Percentiles rank a stretch among this genome's conserved stretches.
Evolutionary conservation across 352 stramenopile genomes (phyloP).

Genomic region (Phytophthora tentaculata): DNA sequence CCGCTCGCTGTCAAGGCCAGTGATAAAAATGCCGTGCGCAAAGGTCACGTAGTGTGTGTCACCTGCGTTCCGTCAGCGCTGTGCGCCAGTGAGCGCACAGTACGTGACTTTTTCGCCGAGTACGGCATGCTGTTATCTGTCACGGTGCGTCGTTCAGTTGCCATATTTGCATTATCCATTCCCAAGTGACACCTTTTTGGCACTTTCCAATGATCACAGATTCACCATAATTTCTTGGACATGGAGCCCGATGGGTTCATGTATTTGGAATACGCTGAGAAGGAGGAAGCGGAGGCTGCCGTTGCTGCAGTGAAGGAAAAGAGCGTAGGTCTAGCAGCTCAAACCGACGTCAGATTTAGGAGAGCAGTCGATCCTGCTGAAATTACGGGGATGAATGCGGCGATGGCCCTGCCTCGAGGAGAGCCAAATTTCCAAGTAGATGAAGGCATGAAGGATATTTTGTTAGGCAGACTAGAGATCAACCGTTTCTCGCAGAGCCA

Average conservation of each 20-base stretch:
- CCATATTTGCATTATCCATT: constrained; percentile 1
- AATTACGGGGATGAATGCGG: constrained; percentile 52
- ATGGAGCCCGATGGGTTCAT: constrained; percentile 70
- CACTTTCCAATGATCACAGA: constrained; percentile 28
- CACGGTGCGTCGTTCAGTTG: constrained; percentile 37
- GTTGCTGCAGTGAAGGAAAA: constrained; percentile 45
- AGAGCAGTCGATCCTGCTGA: constrained; percentile 10
- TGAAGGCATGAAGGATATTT: constrained; percentile 51
- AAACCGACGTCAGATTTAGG: constrained; percentile 21
- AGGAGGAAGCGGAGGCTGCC: constrained; percentile 41
- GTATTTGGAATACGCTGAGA: constrained; percentile 60
- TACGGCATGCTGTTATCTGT: constrained; percentile 58
- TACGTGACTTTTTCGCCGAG: constrained; percentile 54
- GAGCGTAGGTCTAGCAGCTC: constrained; percentile 19
- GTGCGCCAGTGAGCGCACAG: constrained; percentile 55
- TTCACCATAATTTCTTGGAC: constrained; percentile 74
- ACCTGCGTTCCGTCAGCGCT: constrained; percentile 61
- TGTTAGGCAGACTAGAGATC: constrained; percentile 52
- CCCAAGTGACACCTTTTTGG: constrained; percentile 4
- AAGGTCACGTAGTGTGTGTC: constrained; percentile 53
- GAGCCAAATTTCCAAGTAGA: constrained; percentile 34
- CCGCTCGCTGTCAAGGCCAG: constrained; percentile 5
- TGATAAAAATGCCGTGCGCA: constrained; percentile 11
- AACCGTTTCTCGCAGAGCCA: constrained; percentile 61
- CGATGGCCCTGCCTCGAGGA: constrained; percentile 50